Evolutionary conservation across 306 rosid genomes (phyloP).

Genomic region (Sphenostylis stenocarpa): DNA sequence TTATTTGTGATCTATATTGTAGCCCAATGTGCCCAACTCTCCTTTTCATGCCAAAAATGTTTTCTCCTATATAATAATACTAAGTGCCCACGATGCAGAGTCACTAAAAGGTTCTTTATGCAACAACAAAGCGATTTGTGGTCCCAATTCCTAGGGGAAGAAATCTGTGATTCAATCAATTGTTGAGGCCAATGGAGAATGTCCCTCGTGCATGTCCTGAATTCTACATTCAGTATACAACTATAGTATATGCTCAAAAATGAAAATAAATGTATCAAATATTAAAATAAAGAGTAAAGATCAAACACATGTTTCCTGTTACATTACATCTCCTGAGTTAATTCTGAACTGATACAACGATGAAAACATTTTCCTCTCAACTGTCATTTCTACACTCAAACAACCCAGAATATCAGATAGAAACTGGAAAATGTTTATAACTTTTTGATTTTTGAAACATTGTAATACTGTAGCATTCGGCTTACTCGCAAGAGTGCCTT

Average conservation of each 20-base stretch:
- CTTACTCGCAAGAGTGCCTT: neutral
- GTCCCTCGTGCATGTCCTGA: neutral
- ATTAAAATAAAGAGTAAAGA: conserved; percentile 16
- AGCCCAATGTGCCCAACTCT: conserved; percentile 9
- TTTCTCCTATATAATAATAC: conserved; percentile 18
- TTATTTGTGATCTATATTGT: neutral
- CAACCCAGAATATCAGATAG: neutral
- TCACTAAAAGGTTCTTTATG: conserved; percentile 30
- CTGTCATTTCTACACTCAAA: conserved; percentile 14
- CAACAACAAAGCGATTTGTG: conserved; percentile 34
- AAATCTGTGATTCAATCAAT: conserved; percentile 18
- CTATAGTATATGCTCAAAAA: neutral
- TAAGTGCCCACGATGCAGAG: conserved; percentile 28
- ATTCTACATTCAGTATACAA: neutral
- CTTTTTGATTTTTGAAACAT: conserved; percentile 18
- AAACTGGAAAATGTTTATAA: conserved; percentile 11
- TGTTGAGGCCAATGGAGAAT: conserved; percentile 21
- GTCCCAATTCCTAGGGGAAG: conserved; percentile 20
- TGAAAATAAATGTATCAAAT: neutral
- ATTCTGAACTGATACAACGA: conserved; percentile 6
- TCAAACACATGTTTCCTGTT: conserved; percentile 3
- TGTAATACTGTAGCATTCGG: neutral
- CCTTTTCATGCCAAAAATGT: neutral
- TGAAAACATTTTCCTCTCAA: conserved; percentile 3
- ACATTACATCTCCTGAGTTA: conserved; percentile 5